Base-by-base conservation (phyloP, 768 basidiomycete species). In the Leccinum longicurvipes region DNA sequence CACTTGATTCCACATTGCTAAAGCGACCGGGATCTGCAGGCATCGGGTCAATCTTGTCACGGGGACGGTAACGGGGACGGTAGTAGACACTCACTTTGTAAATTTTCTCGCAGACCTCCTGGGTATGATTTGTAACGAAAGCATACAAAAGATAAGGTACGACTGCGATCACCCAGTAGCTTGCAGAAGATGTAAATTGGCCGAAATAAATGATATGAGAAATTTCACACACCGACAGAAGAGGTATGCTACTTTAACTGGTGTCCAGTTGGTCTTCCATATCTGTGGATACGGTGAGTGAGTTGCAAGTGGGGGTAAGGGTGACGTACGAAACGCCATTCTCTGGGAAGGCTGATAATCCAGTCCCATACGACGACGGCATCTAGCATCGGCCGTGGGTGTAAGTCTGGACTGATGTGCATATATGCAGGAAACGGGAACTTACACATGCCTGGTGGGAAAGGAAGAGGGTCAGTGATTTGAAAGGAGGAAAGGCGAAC, bases 1-100 rank as follows among this genome's bases (percentile, higher is more conserved):
- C 53, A 89, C 87, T 80, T 91, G 89, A 63, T 91, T 91, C 88
- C 88, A 91, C 83, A 90, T 86, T 17, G 88, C 88, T 48, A 91
- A 78, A 6, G 85, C 84, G 54, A 91, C 89, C 6, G 89, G 89
- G 51, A 90, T 83, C 89, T 91, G 47, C 53, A 54, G 25, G 27
- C 28, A 36, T 25, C 10, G n/a, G 31, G 47, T 51, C 6, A 47
- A 36, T 25, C 6, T 9, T 11, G 4, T 23, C 6, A 27, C 4
- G 25, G 47, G 24, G 42, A 27, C 24, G 42, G 27, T 3, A 24
- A 27, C 4, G 25, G 47, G 24, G 42, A 27, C 24, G 42, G 27
- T 3, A 24, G 32, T 47, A 60, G 60, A 54, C 50, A 57, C 61
- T 60, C 54, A 83, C 90, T 75, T 79, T 86, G 76, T 80, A 92